These are phyloP conservation scores for Megacollybia marginata DNA, from an alignment of 768 basidiomycete genomes.

Conservation along the genomic window DNA sequence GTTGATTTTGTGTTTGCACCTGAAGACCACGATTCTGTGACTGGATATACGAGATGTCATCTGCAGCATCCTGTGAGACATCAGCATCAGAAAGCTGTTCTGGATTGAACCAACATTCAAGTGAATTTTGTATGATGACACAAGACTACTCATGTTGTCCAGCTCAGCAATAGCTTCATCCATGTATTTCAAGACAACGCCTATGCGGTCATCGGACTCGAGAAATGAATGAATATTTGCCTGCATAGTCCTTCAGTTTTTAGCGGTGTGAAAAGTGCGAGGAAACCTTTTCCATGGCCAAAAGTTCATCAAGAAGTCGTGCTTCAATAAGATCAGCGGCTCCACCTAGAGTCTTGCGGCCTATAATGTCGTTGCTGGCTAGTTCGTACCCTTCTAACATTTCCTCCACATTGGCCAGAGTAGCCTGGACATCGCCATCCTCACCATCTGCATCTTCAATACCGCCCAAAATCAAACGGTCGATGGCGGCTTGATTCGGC, in stretches of 20 bases:
- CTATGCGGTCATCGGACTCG: constrained; percentile 90
- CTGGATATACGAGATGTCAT: constrained; percentile 95
- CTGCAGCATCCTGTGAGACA: constrained; percentile 69
- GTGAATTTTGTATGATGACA: constrained; percentile 95
- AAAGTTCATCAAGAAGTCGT: constrained; percentile 79
- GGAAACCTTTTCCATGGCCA: constrained; percentile 86
- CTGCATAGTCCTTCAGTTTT: constrained; percentile 29
- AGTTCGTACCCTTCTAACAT: constrained; percentile 99
- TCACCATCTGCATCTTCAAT: constrained; percentile 50
- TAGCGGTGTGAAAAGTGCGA: not conserved
- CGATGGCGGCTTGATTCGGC: constrained; percentile 63
- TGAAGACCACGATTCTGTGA: constrained; percentile 94
- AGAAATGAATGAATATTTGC: constrained; percentile 97
- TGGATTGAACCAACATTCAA: constrained; percentile 59
- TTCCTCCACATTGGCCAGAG: constrained; percentile 90
- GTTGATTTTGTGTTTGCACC: constrained; percentile 95
- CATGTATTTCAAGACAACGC: constrained; percentile 76
- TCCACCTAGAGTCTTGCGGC: constrained; percentile 54
- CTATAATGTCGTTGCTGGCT: constrained; percentile 76
- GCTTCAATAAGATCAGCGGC: constrained; percentile 91
- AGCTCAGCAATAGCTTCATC: constrained; percentile 86
- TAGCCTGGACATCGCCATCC: constrained; percentile 72
- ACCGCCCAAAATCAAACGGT: constrained; percentile 54
- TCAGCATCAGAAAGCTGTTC: not conserved
- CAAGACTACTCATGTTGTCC: constrained; percentile 81